Percentiles rank a stretch among this genome's conserved stretches.
These are phyloP conservation scores for Aegilops speltoides DNA, from an alignment of 176 grass and related monocot species.

Conservation along the genomic window DNA sequence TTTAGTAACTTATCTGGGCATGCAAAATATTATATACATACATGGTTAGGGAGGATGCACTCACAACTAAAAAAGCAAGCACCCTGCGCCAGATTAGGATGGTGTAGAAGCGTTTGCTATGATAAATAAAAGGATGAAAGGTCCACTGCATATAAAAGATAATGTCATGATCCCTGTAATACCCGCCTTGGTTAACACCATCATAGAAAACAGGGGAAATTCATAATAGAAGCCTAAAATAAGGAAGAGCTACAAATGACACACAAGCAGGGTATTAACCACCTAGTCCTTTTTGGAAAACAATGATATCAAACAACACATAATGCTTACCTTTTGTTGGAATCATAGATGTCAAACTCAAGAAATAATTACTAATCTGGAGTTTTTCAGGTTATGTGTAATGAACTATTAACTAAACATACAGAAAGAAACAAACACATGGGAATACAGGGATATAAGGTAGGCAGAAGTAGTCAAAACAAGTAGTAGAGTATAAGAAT, in stretches of 20 bases:
- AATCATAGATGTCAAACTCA: neutral
- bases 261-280: neutral
- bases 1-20: slow-evolving; percentile 13
- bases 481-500: neutral
- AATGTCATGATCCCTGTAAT: slow-evolving; percentile 5
- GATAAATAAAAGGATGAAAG: slow-evolving; percentile 92
- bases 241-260: neutral
- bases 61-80: slow-evolving; percentile 94
- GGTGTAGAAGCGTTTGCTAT: slow-evolving; percentile 91
- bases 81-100: slow-evolving; percentile 89
- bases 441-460: neutral
- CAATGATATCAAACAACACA: neutral
- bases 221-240: neutral
- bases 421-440: neutral
- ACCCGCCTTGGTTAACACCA: slow-evolving; percentile 11
- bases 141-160: slow-evolving; percentile 80
- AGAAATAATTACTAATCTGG: neutral
- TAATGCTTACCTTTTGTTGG: neutral
- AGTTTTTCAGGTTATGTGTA: slow-evolving; percentile 1
- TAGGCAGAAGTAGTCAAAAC: neutral
- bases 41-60: slow-evolving; percentile 28
- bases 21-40: neutral
- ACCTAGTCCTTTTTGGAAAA: neutral
- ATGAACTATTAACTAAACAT: slow-evolving; percentile 3
- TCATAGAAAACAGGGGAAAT: neutral